phyloP scores from a whole-genome alignment of 805 yeast species.

The Saccharomycopsis sp. region DNA sequence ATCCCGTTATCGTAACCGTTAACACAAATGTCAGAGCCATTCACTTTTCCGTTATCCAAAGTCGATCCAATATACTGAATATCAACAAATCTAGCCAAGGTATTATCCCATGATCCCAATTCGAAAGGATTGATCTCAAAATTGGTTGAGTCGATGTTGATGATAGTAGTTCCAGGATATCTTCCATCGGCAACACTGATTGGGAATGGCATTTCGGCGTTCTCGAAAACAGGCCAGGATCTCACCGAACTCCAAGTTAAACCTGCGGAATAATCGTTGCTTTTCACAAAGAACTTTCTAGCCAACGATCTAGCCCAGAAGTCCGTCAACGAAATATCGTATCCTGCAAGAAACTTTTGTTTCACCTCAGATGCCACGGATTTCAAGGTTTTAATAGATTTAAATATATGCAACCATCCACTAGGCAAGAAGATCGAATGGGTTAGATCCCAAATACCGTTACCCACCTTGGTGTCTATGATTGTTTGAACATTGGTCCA shows the following conservation, averaged over 20 bases:
- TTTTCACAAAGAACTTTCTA: slow-evolving; percentile 51
- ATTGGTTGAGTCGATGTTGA: slow-evolving; percentile 47
- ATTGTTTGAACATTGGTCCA: slow-evolving; percentile 66
- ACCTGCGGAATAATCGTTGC: slow-evolving; percentile 44
- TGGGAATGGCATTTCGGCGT: slow-evolving; percentile 43
- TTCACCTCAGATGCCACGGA: slow-evolving; percentile 35
- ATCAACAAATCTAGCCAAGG: slow-evolving; percentile 58
- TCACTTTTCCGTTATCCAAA: slow-evolving; percentile 46
- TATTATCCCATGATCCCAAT: slow-evolving; percentile 85
- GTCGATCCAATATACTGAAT: slow-evolving; percentile 65
- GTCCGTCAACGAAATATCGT: slow-evolving; percentile 48
- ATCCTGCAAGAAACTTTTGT: slow-evolving; percentile 47
- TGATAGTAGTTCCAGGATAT: slow-evolving; percentile 34
- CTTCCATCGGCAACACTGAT: slow-evolving; percentile 23
- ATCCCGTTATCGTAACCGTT: slow-evolving; percentile 76
- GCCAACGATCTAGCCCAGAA: slow-evolving; percentile 61
- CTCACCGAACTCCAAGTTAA: slow-evolving; percentile 36
- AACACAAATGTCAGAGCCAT: slow-evolving; percentile 52
- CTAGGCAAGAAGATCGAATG: slow-evolving; percentile 54
- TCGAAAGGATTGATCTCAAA: slow-evolving; percentile 47
- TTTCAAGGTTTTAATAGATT: slow-evolving; percentile 41
- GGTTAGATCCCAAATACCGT: slow-evolving; percentile 58
- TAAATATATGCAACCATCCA: slow-evolving; percentile 41
- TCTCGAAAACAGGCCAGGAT: slow-evolving; percentile 40
- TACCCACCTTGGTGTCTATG: slow-evolving; percentile 29